These are phyloP conservation scores for Rubroshorea leprosula DNA, from an alignment of 345 rosid species.

Conservation along the genomic window DNA sequence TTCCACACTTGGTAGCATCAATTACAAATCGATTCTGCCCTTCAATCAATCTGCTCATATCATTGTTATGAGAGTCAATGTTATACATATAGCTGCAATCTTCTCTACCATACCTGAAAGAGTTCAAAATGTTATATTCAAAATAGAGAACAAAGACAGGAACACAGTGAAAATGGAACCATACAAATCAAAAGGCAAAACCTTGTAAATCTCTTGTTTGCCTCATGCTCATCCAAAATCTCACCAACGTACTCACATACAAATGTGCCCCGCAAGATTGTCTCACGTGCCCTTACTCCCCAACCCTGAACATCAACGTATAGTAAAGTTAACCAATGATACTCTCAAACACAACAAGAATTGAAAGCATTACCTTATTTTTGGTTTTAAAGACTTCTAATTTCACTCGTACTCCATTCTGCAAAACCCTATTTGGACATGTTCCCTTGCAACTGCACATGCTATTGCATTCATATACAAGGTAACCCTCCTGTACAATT, in stretches of 20 bases:
- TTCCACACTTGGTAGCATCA: conserved; percentile 77
- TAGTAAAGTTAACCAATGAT: neutral
- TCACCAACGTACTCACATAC: conserved; percentile 89
- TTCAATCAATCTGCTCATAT: conserved; percentile 78
- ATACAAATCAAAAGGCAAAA: conserved; percentile 19
- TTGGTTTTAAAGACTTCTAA: conserved; percentile 78
- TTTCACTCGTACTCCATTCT: conserved; percentile 66
- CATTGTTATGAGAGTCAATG: conserved; percentile 63
- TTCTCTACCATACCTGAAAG: conserved; percentile 52
- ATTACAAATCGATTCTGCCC: conserved; percentile 53
- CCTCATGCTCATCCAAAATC: conserved; percentile 64
- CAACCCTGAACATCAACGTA: conserved; percentile 62
- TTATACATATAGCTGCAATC: conserved; percentile 59
- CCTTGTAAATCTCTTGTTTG: conserved; percentile 60
- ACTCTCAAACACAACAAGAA: conserved; percentile 10
- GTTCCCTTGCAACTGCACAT: conserved; percentile 66
- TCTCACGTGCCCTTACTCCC: conserved; percentile 87
- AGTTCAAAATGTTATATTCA: conserved; percentile 5
- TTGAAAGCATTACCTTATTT: conserved; percentile 53
- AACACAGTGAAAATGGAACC: conserved; percentile 7
- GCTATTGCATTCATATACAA: conserved; percentile 90
- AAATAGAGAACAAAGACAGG: conserved; percentile 7
- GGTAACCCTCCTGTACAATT: conserved; percentile 86
- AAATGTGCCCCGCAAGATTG: conserved; percentile 81
- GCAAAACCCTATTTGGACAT: conserved; percentile 90